Conservation (phyloP, 108 stramenopile species). For the Skeletonema potamos region DNA sequence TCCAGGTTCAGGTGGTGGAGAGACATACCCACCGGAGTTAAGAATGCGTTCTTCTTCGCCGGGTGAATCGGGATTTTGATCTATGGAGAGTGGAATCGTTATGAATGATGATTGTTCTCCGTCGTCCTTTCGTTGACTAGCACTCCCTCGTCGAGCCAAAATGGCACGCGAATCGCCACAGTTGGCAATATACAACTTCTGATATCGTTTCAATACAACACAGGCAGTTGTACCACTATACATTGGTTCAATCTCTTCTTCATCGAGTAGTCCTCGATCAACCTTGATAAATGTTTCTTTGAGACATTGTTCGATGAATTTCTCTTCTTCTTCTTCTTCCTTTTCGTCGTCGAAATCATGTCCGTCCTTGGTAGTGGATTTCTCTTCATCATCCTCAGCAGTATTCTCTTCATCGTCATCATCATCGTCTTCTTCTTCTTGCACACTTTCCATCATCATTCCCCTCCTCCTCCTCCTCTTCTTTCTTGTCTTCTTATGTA, state of each 20-base stretch:
- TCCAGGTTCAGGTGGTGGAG: conserved; percentile 91
- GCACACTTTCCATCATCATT: neutral
- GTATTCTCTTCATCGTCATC: too few relatives aligned
- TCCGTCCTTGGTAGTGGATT: neutral
- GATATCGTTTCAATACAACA: conserved; percentile 73
- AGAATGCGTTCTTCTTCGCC: conserved; percentile 83
- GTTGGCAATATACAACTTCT: conserved; percentile 81
- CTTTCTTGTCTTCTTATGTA: too few relatives aligned
- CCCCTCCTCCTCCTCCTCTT: neutral
- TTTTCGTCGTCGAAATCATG: neutral
- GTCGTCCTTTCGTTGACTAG: neutral
- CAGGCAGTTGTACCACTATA: conserved; percentile 94
- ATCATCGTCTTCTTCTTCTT: neutral
- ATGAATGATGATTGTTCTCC: conserved; percentile 1
- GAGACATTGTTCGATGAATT: conserved; percentile 62
- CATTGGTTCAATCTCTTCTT: conserved; percentile 71
- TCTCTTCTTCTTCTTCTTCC: neutral
- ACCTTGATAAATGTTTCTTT: conserved; percentile 78
- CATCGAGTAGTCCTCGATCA: conserved; percentile 70
- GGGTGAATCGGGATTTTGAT: conserved; percentile 91
- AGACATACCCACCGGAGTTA: conserved; percentile 86
- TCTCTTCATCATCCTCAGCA: too few relatives aligned
- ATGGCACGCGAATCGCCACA: conserved; percentile 94
- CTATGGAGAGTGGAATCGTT: conserved; percentile 70
- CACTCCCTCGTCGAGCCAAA: conserved; percentile 47